Evolutionary conservation across 2,329 filamentous ascomycete genomes (phyloP), one percentile per base, ranked within the genome.

Genomic region (Ophiocordyceps camponoti-rufipedis): DNA sequence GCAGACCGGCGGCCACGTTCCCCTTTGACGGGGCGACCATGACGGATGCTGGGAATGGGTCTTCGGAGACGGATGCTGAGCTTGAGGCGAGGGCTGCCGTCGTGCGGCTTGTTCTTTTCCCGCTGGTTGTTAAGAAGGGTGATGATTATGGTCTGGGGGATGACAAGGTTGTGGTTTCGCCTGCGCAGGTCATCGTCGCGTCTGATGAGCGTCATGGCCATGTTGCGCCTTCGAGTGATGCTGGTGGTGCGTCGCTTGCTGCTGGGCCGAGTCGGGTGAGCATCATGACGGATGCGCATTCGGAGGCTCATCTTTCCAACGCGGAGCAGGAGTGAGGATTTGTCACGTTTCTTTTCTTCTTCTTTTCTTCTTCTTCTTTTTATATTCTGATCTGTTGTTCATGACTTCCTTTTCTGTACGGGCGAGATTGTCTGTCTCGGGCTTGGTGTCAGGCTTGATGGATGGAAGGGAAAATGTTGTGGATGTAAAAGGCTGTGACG

Each of bases 71-170:
- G 23, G 89, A 91, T 56, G 82, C 89, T 52, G 83, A 89, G 45
- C 75, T 94, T 23, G 84, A 96, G 62, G 70, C 71, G 6, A 73
- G 81, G 49, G 72, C 76, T 39, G 80, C 86, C 28, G 76, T 89
- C 16, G 87, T 98, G 39, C 84, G 91, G 53, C 77, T 94, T 49
- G 88, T 98, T 2, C 75, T 98, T 39, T 98, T 98, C 70, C 93
- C 93, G 10, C 73, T 96, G 1, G 89, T 98, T 16, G 85, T 96
- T 55, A 94, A 94, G 68, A 93, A 91, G 68, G 89, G 88, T 45
- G 85, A 94, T 56, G 89, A 96, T 58, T 69, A 71, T 39, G 91
- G 88, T 23, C 74, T 82, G 45, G 89, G 88, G 46, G 86, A 95
- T 46, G 87, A 95, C 53, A 88, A 96, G 69, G 85, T 94, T 51